A percentile compares a stretch with the other conserved stretches of the same genome.
Evolutionary conservation across 441 rosid genomes (phyloP).

Genomic region (Omphalea diandra): DNA sequence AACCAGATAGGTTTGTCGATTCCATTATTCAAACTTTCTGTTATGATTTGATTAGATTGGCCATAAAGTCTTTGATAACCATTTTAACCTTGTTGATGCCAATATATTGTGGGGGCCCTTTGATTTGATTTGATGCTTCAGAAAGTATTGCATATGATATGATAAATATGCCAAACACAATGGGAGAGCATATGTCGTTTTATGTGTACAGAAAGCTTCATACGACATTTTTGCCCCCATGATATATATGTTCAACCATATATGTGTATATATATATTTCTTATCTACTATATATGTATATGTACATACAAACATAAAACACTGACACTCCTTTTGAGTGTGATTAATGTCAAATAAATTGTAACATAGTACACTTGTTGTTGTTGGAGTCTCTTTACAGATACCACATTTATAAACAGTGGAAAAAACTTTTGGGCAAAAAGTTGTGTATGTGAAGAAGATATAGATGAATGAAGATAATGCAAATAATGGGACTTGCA

Average conservation of each 20-base stretch:
- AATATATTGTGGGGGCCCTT: constrained; percentile 26
- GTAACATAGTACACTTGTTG: constrained; percentile 13
- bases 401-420: background rate
- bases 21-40: constrained; percentile 14
- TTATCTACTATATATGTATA: background rate
- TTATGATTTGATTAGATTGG: constrained; percentile 39
- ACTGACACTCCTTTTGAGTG: background rate
- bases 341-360: background rate
- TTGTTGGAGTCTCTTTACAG: background rate
- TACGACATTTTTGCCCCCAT: background rate
- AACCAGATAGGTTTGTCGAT: constrained; percentile 3
- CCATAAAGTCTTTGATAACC: constrained; percentile 32
- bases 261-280: background rate
- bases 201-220: too few relatives aligned
- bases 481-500: constrained; percentile 14
- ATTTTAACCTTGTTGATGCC: constrained; percentile 26
- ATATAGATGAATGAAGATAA: background rate
- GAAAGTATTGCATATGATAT: background rate
- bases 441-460: background rate
- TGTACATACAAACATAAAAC: too few relatives aligned
- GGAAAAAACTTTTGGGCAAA: constrained; percentile 5
- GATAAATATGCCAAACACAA: background rate
- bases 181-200: too few relatives aligned
- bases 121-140: constrained; percentile 30
- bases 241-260: background rate